Conservation (phyloP, 768 basidiomycete genomes). For the Neoboletus magnificus region DNA sequence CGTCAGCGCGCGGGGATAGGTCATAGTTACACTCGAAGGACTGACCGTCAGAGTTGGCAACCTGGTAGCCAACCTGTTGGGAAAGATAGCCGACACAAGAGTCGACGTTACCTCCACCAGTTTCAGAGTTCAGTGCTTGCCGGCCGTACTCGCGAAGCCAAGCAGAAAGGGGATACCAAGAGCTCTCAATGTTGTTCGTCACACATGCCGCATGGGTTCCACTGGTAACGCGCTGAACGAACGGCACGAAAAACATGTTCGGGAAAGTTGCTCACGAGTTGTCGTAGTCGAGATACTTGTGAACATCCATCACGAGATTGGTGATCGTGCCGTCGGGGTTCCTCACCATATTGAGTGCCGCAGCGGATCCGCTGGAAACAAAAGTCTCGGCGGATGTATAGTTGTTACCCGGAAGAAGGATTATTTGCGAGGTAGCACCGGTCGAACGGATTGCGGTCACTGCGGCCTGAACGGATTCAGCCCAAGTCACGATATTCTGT, state of each 20-base stretch:
- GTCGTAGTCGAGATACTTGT: conserved; percentile 59
- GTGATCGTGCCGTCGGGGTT: conserved; percentile 45
- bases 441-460: conserved; percentile 55
- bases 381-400: conserved; percentile 54
- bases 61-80: conserved; percentile 45
- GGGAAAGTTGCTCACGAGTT: conserved; percentile 37
- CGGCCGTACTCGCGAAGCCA: conserved; percentile 50
- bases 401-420: conserved; percentile 58
- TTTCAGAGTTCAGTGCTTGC: conserved; percentile 59
- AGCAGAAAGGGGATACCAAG: conserved; percentile 44
- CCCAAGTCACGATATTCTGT: conserved; percentile 45
- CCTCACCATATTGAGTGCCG: conserved; percentile 41
- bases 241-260: not conserved
- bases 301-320: conserved; percentile 57
- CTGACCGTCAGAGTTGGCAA: conserved; percentile 47
- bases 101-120: conserved; percentile 53
- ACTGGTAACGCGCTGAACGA: conserved; percentile 13
- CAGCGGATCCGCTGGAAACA: conserved; percentile 48
- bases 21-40: not conserved
- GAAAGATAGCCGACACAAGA: conserved; percentile 46
- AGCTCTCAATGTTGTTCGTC: conserved; percentile 49
- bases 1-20: not conserved
- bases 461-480: conserved; percentile 49
- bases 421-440: conserved; percentile 51
- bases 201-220: conserved; percentile 46